phyloP scores from a whole-genome alignment of 176 grass and related monocot species.

The Carex scoparia region DNA sequence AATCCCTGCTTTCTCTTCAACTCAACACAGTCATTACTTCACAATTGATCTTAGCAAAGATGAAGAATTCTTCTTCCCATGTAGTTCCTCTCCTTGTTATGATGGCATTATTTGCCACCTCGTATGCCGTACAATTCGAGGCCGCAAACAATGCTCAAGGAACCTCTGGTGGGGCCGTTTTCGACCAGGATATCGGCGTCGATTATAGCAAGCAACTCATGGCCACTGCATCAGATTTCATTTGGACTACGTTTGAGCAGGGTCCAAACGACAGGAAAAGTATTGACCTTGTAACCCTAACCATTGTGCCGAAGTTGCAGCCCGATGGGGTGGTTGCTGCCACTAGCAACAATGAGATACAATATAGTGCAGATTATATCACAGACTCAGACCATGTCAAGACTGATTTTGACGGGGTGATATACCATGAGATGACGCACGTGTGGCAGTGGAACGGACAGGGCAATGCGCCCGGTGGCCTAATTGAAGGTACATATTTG shows the following conservation, averaged over 20 bases:
- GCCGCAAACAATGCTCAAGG: slow-evolving; percentile 46
- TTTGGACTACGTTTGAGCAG: slow-evolving; percentile 54
- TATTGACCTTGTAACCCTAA: slow-evolving; percentile 36
- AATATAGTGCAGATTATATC: slow-evolving; percentile 37
- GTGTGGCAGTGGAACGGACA: slow-evolving; percentile 83
- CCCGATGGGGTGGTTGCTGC: slow-evolving; percentile 32
- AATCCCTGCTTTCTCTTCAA: not conserved
- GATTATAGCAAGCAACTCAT: slow-evolving; percentile 56
- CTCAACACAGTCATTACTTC: not conserved
- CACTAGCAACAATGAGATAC: slow-evolving; percentile 46
- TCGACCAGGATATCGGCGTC: slow-evolving; percentile 40
- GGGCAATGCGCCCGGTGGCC: slow-evolving; percentile 13
- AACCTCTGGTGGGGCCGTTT: slow-evolving; percentile 49
- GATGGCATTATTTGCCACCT: not conserved
- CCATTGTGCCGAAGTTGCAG: slow-evolving; percentile 27
- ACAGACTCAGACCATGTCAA: slow-evolving; percentile 33
- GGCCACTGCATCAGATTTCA: slow-evolving; percentile 50
- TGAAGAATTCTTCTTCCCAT: not conserved
- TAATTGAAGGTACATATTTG: slow-evolving; percentile 35
- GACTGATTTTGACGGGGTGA: slow-evolving; percentile 48
- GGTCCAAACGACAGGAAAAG: slow-evolving; percentile 26
- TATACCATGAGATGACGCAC: slow-evolving; percentile 63
- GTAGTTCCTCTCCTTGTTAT: slow-evolving; percentile 16
- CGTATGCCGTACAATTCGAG: slow-evolving; percentile 40
- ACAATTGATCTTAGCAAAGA: not conserved